Percentiles rank a stretch among this genome's conserved stretches.
Conservation (phyloP, 2,329 filamentous ascomycete species). For the Aspergillus hiratsukae region DNA sequence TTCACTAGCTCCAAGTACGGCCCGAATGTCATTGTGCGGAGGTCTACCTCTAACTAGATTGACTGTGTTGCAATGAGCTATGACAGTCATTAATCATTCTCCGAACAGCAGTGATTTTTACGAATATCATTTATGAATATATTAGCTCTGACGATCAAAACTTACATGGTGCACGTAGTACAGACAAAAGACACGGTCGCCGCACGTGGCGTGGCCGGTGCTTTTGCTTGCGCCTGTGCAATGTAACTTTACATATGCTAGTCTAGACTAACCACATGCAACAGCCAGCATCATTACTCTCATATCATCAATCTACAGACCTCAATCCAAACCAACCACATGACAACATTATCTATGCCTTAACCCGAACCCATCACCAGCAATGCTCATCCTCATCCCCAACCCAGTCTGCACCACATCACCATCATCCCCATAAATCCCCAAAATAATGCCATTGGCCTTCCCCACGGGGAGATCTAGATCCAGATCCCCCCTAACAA, state of each 20-base stretch:
- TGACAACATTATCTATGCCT: too few relatives aligned
- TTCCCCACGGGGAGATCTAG: too few relatives aligned
- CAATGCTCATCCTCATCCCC: not conserved
- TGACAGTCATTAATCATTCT: too few relatives aligned
- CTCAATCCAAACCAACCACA: too few relatives aligned
- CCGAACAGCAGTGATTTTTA: not conserved
- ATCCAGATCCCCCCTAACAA: slow-evolving; percentile 21
- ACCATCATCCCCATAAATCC: not conserved
- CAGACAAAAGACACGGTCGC: not conserved
- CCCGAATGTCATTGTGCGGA: slow-evolving; percentile 27
- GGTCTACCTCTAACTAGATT: not conserved
- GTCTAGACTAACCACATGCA: too few relatives aligned
- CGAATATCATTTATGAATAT: not conserved
- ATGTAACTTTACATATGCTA: not conserved
- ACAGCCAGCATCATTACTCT: too few relatives aligned
- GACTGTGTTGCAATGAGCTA: not conserved
- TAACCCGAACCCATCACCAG: too few relatives aligned
- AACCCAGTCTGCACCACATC: not conserved
- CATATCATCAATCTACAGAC: too few relatives aligned
- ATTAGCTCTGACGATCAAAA: not conserved
- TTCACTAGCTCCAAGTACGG: slow-evolving; percentile 36
- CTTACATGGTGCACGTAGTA: too few relatives aligned
- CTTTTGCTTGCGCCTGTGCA: too few relatives aligned
- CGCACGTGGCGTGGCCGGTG: not conserved
- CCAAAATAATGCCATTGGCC: slow-evolving; percentile 13